Evolutionary conservation across 164 flowering plant genomes (phyloP).

Genomic region (Vitis rotundifolia): DNA sequence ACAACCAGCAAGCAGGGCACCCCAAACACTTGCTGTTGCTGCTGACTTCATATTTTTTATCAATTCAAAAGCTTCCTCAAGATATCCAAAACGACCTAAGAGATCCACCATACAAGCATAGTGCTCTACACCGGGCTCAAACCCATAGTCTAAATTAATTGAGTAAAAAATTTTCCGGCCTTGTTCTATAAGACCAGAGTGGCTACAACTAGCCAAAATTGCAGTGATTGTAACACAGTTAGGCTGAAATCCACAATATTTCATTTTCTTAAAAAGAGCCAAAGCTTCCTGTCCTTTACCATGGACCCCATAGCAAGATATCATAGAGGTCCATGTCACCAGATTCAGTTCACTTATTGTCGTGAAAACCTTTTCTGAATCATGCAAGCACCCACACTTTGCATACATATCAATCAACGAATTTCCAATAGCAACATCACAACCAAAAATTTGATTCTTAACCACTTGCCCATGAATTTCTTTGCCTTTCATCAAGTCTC

Average conservation of each 20-base stretch:
- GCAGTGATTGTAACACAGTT: constrained; percentile 55
- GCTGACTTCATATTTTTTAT: constrained; percentile 29
- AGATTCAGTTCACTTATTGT: constrained; percentile 34
- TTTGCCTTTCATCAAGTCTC: constrained; percentile 52
- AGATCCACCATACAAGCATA: constrained; percentile 70
- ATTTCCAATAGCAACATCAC: constrained; percentile 45
- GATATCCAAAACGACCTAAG: constrained; percentile 50
- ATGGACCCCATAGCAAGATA: constrained; percentile 58
- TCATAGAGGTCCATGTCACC: constrained; percentile 64
- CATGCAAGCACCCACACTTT: constrained; percentile 43
- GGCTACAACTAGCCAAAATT: constrained; percentile 57
- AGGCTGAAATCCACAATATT: constrained; percentile 34
- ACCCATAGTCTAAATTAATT: constrained; percentile 33
- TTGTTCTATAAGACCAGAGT: constrained; percentile 50
- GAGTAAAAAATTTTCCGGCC: constrained; percentile 46
- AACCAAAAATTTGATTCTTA: constrained; percentile 24
- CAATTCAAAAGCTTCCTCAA: constrained; percentile 49
- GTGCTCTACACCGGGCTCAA: constrained; percentile 47
- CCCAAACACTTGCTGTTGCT: constrained; percentile 57
- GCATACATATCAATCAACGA: constrained; percentile 55
- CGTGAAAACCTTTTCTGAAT: constrained; percentile 37
- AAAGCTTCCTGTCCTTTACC: constrained; percentile 58
- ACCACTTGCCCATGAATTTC: constrained; percentile 49
- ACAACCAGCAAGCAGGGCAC: constrained; percentile 63
- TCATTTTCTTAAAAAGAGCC: constrained; percentile 46